Evolutionary conservation across 78 protist species (phyloP), one percentile per base, ranked within the genome.

Genomic region (Bodo saltans): DNA sequence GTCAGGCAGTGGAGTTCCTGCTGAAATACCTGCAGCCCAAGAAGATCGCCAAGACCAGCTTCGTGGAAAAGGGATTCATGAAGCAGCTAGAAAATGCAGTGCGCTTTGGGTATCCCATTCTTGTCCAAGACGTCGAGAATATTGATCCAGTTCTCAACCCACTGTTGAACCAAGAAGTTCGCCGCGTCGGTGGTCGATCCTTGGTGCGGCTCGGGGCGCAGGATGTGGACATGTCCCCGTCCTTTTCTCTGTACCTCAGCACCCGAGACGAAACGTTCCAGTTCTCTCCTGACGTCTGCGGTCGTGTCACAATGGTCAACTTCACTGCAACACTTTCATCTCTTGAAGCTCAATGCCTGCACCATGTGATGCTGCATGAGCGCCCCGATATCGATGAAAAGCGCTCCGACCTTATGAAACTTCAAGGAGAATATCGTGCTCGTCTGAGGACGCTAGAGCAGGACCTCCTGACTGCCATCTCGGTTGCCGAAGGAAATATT

Each of bases 61-160:
- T 93, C 94, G 84, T 93, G 60, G 97, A 96, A 70, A 12, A 74
- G 32, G 79, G 89, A 35, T 94, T 93, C 83, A 85, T 91, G 92
- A 93, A 95, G 89, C 75, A 85, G 17, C 87, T 95, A 12, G 98
- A 95, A 37, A 70, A 72, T 1, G 90, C 96, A 12, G 79, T 95
- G 67, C 90, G 97, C 29, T 91, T 88, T 68, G 94, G 94, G 4
- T 68, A 32, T 25, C 91, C 99, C 52, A 53, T 98, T 35, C 87
- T 98, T 34, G 95, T 98, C n/a, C 87, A 94, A 34, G 99, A 96
- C 83, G 99, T 90, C 29, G 99, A 98, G 80, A n/a, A 68, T 68
- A 68, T 92, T 72, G 99, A 98, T 86, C 99, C 98, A 27, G 88
- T 96, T 30, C 89, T 98, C 76, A 96, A 98, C 88, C 97, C 99